Base-by-base conservation (phyloP, 1,284 basidiomycete species). In the Ustilago trichophora region DNA sequence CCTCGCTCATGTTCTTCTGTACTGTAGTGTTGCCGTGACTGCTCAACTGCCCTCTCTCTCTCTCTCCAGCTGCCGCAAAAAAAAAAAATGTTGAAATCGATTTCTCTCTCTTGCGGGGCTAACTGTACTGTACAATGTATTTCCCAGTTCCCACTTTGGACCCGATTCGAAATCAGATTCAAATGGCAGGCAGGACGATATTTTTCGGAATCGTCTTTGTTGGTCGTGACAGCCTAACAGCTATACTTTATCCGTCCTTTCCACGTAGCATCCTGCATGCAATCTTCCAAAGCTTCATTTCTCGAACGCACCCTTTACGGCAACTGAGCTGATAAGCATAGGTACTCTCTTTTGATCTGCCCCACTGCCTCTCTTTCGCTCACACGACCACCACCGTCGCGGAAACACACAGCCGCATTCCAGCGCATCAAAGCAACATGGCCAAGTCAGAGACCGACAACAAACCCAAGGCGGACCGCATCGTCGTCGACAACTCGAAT, bases 401-500 rank as follows among this genome's bases (percentile, higher is more conserved):
- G 5, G 32, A n/a, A 5, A 22, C 15, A 8, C 27, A 16, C 13
- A 1, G 18, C n/a, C 19, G 27, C 27, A 8, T 13, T 29, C 13
- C 8, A 8, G 13, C 13, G 13, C 27, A 29, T 8, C 27, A 7
- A 29, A 8, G 15, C 49, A 55, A 36, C 1, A 64, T 64, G 60
- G 36, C 36, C 24, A 48, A 53, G 22, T 9, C 29, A 40, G 24
- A 34, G 2, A 11, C 24, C 19, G 44, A 41, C 21, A 25, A 35
- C 1, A 42, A 52, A 11, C 11, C 24, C 31, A 50, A 34, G 18
- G n/a, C n/a, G 26, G 63, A 76, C 16, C 56, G 60, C 15, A 70
- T 77, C 44, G 52, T 74, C 43, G 65, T 78, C 13, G 75, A 78
- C 64, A 75, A 69, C 44, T 56, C 66, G n/a, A 76, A 75, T 31